Evolutionary conservation across 2,329 filamentous ascomycete species (phyloP).

Genomic region (Orbilia brochopaga): DNA sequence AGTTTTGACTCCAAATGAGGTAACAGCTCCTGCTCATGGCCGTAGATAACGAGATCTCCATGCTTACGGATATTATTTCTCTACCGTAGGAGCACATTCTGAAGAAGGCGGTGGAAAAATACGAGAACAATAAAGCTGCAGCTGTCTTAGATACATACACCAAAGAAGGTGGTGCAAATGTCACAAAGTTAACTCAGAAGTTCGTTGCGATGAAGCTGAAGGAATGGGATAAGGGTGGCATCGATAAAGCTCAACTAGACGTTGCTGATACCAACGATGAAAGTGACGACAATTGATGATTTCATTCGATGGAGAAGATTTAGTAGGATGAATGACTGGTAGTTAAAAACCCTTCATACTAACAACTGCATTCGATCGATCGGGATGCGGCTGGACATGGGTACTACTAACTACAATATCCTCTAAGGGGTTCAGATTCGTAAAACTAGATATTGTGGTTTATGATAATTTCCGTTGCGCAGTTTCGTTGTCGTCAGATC

Average conservation of each 20-base stretch:
- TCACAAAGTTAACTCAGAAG: conserved; percentile 26
- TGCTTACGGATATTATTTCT: not conserved
- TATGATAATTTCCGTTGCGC: no score
- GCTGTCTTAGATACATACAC: not conserved
- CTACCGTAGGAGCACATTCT: not conserved
- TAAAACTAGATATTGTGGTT: no score
- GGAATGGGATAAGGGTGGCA: conserved; percentile 5
- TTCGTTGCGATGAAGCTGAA: conserved; percentile 25
- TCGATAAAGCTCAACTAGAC: no score
- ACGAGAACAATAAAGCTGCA: conserved; percentile 5
- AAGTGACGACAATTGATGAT: no score
- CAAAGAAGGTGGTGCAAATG: conserved; percentile 14
- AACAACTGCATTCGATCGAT: no score
- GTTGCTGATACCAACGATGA: not conserved
- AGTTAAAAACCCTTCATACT: no score
- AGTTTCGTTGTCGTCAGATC: no score
- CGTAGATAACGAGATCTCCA: not conserved
- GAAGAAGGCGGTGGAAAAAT: not conserved
- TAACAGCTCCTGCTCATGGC: not conserved
- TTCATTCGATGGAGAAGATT: no score
- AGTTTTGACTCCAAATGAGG: conserved; percentile 15
- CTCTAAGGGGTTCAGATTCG: no score
- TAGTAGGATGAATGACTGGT: no score
- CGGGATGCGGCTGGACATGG: no score
- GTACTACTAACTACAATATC: no score